phyloP scores from a whole-genome alignment of 2,329 filamentous ascomycete species.

The Xylariaceae sp. region DNA sequence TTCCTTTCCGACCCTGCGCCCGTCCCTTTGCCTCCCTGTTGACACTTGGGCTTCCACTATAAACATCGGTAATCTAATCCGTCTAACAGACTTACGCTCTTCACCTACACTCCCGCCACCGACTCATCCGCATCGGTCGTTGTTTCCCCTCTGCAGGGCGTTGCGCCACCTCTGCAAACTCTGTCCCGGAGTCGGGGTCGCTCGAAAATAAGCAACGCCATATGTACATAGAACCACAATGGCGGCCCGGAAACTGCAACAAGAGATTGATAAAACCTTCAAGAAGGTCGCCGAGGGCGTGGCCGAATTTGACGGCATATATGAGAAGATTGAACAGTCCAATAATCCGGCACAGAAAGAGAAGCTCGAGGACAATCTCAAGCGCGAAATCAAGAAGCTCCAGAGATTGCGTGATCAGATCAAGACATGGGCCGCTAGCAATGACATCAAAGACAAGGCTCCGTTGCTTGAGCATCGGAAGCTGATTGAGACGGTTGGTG shows the following conservation, averaged over 20 bases:
- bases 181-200: background rate
- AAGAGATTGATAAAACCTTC: constrained; percentile 99
- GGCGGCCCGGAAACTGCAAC: constrained; percentile 92
- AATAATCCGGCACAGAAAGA: constrained; percentile 94
- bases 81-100: constrained; percentile 3
- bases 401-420: constrained; percentile 97
- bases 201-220: constrained; percentile 9
- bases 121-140: background rate
- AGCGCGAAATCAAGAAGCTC: constrained; percentile 99
- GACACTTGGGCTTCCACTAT: constrained; percentile 1
- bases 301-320: constrained; percentile 85
- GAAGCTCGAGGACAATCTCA: constrained; percentile 95
- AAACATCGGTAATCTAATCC: constrained; percentile 8
- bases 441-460: constrained; percentile 99
- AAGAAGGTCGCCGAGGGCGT: constrained; percentile 97
- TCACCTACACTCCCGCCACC: background rate
- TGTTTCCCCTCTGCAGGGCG: background rate
- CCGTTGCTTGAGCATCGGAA: constrained; percentile 90
- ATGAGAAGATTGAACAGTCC: constrained; percentile 94
- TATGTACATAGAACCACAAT: constrained; percentile 50
- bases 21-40: background rate
- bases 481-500: constrained; percentile 89
- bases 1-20: constrained; percentile 2
- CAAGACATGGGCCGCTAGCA: constrained; percentile 97
- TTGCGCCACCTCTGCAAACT: background rate